Percentiles rank a stretch among this genome's conserved stretches.
phyloP scores from a whole-genome alignment of 495 filamentous ascomycete species.

The Aspergillus ellipticus region DNA sequence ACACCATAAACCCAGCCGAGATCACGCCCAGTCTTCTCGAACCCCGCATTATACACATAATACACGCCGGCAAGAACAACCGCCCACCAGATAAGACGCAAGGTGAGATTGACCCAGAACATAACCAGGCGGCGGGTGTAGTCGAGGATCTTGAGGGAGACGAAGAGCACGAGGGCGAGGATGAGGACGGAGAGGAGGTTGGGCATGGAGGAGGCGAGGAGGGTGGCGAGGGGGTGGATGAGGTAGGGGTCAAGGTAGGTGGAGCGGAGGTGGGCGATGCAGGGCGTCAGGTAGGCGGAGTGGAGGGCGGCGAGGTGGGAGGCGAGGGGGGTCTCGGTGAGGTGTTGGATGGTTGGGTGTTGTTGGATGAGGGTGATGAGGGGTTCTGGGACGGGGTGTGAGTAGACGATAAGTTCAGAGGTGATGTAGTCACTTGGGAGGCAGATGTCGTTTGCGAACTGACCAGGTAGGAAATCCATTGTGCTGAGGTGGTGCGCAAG shows the following conservation, averaged over 20 bases:
- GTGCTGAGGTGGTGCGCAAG: neutral
- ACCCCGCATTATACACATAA: constrained; percentile 60
- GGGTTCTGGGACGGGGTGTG: constrained; percentile 4
- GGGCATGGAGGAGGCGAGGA: constrained; percentile 49
- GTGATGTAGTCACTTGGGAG: no score
- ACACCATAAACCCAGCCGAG: constrained; percentile 52
- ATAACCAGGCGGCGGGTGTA: constrained; percentile 64
- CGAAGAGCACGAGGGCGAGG: constrained; percentile 51
- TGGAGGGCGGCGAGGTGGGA: constrained; percentile 19
- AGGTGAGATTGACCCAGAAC: constrained; percentile 64
- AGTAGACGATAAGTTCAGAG: no score
- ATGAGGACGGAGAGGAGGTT: constrained; percentile 59
- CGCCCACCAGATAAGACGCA: constrained; percentile 58
- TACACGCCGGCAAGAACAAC: constrained; percentile 43
- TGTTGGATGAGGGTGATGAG: constrained; percentile 5
- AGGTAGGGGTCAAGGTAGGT: constrained; percentile 41
- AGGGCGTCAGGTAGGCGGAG: constrained; percentile 27
- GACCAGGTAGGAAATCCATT: constrained; percentile 17
- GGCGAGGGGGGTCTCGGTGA: constrained; percentile 13
- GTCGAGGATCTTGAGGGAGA: constrained; percentile 64
- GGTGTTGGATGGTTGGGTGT: constrained; percentile 25
- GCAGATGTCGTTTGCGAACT: no score
- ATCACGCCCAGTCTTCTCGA: constrained; percentile 59
- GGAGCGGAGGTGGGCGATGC: constrained; percentile 27
- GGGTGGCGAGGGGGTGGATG: constrained; percentile 37